phyloP scores from a whole-genome alignment of 345 rosid species.

The Lumnitzera racemosa region DNA sequence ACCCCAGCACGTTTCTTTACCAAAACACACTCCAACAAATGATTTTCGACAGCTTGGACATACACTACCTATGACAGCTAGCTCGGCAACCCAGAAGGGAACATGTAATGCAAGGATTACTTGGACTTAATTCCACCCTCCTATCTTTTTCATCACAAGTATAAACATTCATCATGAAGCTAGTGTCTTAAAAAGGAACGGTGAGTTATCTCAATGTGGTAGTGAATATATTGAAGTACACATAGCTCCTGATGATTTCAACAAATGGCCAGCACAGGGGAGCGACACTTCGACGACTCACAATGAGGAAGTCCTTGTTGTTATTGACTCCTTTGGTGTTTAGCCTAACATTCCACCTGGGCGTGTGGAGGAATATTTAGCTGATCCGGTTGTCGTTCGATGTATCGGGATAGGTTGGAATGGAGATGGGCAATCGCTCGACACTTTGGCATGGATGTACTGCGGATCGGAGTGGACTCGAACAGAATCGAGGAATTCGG shows the following conservation, averaged over 20 bases:
- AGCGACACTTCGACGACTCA: slow-evolving; percentile 7
- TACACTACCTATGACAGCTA: no score
- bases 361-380: slow-evolving; percentile 31
- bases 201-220: slow-evolving; percentile 7
- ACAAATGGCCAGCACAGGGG: slow-evolving; percentile 9
- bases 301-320: slow-evolving; percentile 12
- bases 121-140: slow-evolving; percentile 39
- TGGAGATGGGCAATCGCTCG: no score
- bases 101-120: slow-evolving; percentile 20
- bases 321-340: slow-evolving; percentile 7
- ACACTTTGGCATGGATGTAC: no score
- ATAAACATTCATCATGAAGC: slow-evolving; percentile 15
- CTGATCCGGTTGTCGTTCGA: slow-evolving; percentile 19
- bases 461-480: no score
- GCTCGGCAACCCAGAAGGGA: slow-evolving; percentile 4
- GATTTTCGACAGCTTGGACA: no score
- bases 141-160: slow-evolving; percentile 36
- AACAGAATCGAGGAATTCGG: no score
- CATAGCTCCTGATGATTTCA: slow-evolving; percentile 8
- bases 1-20: no score
- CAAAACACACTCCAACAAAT: no score
- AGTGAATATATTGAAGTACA: slow-evolving; percentile 7
- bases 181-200: slow-evolving; percentile 3
- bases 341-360: slow-evolving; percentile 27
- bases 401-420: no score